These are phyloP conservation scores for Castanospermum australe DNA, from an alignment of 306 rosid species.

Conservation along the genomic window DNA sequence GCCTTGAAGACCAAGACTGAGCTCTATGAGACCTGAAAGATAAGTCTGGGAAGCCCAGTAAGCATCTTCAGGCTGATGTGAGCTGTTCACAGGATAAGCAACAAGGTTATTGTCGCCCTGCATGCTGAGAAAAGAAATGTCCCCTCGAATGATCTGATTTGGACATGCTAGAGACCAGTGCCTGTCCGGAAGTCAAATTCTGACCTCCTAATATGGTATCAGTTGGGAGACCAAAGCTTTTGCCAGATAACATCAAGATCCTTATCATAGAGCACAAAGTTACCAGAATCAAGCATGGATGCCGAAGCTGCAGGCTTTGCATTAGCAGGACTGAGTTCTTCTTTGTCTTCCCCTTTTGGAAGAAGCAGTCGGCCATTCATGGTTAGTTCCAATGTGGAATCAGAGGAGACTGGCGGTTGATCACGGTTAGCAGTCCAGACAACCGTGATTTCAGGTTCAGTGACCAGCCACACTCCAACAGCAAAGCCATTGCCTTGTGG, in stretches of 20 bases:
- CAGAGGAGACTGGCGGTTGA: background rate
- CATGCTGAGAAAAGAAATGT: background rate
- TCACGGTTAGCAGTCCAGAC: slow-evolving; percentile 45
- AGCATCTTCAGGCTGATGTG: accelerated
- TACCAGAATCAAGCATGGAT: slow-evolving; percentile 40
- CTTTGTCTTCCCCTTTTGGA: background rate
- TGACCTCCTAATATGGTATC: slow-evolving; percentile 44
- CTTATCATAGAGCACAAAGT: slow-evolving; percentile 32
- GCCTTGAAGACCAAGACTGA: background rate
- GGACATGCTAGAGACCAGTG: slow-evolving; percentile 12
- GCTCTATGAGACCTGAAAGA: accelerated
- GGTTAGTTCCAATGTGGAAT: slow-evolving; percentile 16
- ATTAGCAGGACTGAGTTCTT: background rate
- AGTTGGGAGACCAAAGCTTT: slow-evolving; percentile 31
- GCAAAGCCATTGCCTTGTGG: slow-evolving; percentile 15
- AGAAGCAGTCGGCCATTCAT: background rate
- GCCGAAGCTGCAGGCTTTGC: background rate
- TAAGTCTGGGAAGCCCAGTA: background rate
- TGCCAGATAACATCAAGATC: background rate
- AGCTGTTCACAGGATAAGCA: slow-evolving; percentile 5
- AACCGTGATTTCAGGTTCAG: background rate
- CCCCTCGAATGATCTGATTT: slow-evolving; percentile 28
- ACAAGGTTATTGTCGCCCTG: background rate
- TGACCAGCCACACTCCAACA: slow-evolving; percentile 37
- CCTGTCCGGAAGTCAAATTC: accelerated